These are phyloP conservation scores for Tubosaeta brunneosetosa DNA, from an alignment of 768 basidiomycete species.

Conservation along the genomic window DNA sequence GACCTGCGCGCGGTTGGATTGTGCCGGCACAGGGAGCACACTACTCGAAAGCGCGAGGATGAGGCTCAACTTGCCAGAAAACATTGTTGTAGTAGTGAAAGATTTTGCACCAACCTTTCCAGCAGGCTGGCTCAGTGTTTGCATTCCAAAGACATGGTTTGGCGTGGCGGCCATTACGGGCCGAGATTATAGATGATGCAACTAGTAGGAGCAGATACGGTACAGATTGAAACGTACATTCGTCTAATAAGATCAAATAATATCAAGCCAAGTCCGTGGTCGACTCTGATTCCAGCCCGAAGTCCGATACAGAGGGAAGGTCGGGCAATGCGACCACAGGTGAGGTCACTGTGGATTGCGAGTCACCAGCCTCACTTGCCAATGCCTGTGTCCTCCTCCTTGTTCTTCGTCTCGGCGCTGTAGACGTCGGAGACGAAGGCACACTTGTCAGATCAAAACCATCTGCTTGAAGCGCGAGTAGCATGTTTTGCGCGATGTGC, in stretches of 20 bases:
- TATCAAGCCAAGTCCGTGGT: conserved; percentile 23
- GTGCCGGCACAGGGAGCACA: conserved; percentile 40
- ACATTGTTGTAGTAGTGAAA: conserved; percentile 11
- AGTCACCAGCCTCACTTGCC: conserved; percentile 31
- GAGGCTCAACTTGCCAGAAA: conserved; percentile 9
- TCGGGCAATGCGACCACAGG: conserved; percentile 23
- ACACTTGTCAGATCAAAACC: conserved; percentile 49
- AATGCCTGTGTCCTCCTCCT: conserved; percentile 34
- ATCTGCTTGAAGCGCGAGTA: conserved; percentile 67
- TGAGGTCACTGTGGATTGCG: conserved; percentile 24
- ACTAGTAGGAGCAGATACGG: conserved; percentile 29
- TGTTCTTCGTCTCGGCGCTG: conserved; percentile 25
- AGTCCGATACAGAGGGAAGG: conserved; percentile 26
- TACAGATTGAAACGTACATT: conserved; percentile 30
- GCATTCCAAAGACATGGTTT: conserved; percentile 20
- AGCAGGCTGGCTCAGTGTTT: not conserved
- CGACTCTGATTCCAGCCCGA: conserved; percentile 24
- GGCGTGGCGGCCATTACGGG: conserved; percentile 13
- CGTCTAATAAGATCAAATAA: conserved; percentile 20
- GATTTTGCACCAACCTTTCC: not conserved
- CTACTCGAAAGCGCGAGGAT: conserved; percentile 34
- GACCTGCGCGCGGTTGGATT: conserved; percentile 38
- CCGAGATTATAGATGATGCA: conserved; percentile 14
- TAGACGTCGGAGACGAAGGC: conserved; percentile 45
- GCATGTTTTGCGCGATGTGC: conserved; percentile 67